phyloP scores from a whole-genome alignment of 768 basidiomycete species.

The Floccularia luteovirens region DNA sequence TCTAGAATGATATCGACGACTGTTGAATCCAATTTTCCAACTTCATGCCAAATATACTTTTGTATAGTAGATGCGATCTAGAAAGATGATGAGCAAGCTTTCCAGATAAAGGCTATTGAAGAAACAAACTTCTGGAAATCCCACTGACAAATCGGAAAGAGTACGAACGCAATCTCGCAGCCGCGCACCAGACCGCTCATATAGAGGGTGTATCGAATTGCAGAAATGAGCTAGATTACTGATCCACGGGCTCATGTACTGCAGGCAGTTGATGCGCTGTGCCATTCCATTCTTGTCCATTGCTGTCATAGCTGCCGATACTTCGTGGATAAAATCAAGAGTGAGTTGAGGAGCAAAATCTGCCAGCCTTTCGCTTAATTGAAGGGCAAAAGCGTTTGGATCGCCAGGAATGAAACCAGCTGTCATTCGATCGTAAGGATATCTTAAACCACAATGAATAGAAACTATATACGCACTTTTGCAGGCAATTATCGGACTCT shows the following conservation, averaged over 20 bases:
- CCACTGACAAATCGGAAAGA: conserved; percentile 66
- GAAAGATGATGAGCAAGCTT: conserved; percentile 4
- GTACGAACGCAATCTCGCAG: conserved; percentile 78
- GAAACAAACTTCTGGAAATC: conserved; percentile 64
- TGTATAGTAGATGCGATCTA: conserved; percentile 65
- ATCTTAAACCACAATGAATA: not conserved
- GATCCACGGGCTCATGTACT: conserved; percentile 87
- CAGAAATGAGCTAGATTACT: conserved; percentile 68
- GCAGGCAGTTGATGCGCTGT: conserved; percentile 66
- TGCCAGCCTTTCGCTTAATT: conserved; percentile 67
- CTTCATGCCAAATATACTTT: conserved; percentile 69
- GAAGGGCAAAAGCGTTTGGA: conserved; percentile 49
- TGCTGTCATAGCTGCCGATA: conserved; percentile 56
- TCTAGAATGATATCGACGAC: conserved; percentile 71
- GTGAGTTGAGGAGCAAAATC: conserved; percentile 76
- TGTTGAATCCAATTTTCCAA: conserved; percentile 59
- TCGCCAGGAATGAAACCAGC: conserved; percentile 70
- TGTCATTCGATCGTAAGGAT: conserved; percentile 17
- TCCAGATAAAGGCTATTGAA: conserved; percentile 1
- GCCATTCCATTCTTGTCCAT: conserved; percentile 30
- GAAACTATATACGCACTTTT: conserved; percentile 39
- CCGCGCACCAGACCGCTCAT: conserved; percentile 65
- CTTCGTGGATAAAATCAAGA: conserved; percentile 85
- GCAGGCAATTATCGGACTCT: conserved; percentile 58
- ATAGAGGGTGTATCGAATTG: conserved; percentile 60